Evolutionary conservation across 2,329 filamentous ascomycete species (phyloP), one percentile per base, ranked within the genome.

Genomic region (Microdochium trichocladiopsis): DNA sequence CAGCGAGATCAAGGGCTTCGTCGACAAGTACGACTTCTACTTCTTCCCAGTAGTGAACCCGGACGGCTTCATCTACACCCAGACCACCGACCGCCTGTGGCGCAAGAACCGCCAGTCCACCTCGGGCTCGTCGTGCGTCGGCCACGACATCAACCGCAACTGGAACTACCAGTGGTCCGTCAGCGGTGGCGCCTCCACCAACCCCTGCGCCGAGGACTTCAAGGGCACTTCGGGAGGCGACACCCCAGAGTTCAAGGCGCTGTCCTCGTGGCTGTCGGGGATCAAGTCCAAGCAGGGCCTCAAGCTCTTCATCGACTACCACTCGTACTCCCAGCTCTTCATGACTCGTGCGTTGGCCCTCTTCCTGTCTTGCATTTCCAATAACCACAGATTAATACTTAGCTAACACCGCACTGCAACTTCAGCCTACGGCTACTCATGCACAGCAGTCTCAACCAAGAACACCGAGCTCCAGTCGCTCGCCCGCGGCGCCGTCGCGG

Each of bases 331-430:
- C 11, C 78, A 83, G 58, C 70, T 74, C 50, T 73, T 82, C 52
- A 68, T 82, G 49, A 71, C 70, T 31, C 72, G 50, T 51, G 24
- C 9, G 50, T 51, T 23, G n/a, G 8, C 28, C 36, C n/a, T 86
- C 86, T 81, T 80, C n/a, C 88, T 83, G 69, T 80, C 83, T 33
- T 90, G 85, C 69, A 71, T 73, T 18, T 70, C 73, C 8, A 65
- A 76, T 8, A 85, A 85, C 11, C 86, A 89, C 63, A 85, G 87
- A 57, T 74, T 88, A 0, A 51, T 62, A 67, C 52, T 63, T 68
- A n/a, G 25, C 56, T 65, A 9, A 60, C 58, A 4, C 66, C 41
- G 84, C 84, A 23, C 50, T 22, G 12, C 18, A 25, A n/a, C 72
- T n/a, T n/a, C 75, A 18, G 77, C 74, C 9, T 83, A 79, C 62